Evolutionary conservation across 2,329 filamentous ascomycete genomes (phyloP), one percentile per base, ranked within the genome.

Genomic region (Ramularia endophylla): DNA sequence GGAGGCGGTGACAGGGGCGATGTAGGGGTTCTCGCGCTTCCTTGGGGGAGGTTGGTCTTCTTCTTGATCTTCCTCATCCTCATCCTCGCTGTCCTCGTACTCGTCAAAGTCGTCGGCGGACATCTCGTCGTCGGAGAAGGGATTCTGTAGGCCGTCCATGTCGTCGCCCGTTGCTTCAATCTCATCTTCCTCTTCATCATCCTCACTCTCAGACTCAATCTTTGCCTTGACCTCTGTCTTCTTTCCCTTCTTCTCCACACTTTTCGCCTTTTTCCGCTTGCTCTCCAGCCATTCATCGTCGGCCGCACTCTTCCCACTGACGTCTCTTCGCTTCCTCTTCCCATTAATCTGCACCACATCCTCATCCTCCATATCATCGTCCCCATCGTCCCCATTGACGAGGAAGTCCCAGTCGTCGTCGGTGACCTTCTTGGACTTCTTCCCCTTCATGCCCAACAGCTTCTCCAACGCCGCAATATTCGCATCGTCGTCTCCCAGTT

Each of bases 381-480:
- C 22, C 35, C 64, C 64, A 27, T 58, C 65, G 28, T 90, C 55
- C 2, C 49, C 51, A 19, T 79, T 83, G 15, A 95, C 67, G 3
- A 98, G 64, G 41, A 85, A 83, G 30, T 82, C 87, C 2, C 97
- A 67, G 0, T 88, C 90, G 58, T 95, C 89, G 5, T 94, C 85
- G 15, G 89, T 87, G 20, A 45, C 47, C 51, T 85, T 83, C 0
- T 82, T 81, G 22, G 77, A 81, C 57, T 87, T 94, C 46, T 83
- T 83, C 17, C 80, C 78, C 58, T 82, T 86, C 25, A 95, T 74
- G 0, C 92, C 90, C 3, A 98, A 69, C 57, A 86, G 94, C 62
- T 83, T 88, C 67, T 98, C 92, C 22, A 95, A 69, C 2, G 81
- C 81, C 15, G 83, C 82, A 53, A 98, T 97, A 54, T 95, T 87